Conservation (phyloP, 306 rosid genomes). For the Vigna mungo region DNA sequence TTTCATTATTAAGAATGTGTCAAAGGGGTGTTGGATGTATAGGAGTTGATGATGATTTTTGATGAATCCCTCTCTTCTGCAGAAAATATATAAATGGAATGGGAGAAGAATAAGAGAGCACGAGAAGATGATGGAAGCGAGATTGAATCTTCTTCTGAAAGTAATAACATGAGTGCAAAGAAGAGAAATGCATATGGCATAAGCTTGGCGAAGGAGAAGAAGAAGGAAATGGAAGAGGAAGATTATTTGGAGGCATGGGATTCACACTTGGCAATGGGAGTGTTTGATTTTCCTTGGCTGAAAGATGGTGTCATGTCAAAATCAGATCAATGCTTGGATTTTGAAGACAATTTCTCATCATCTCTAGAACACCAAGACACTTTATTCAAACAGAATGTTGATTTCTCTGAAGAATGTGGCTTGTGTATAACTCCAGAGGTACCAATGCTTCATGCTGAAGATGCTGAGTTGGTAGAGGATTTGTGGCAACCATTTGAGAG, state of each 20-base stretch:
- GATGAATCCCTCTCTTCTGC: neutral
- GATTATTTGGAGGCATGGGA: conserved; percentile 39
- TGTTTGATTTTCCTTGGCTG: conserved; percentile 95
- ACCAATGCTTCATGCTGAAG: conserved; percentile 48
- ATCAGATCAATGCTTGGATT: conserved; percentile 58
- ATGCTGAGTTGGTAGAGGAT: conserved; percentile 51
- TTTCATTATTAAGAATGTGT: conserved; percentile 13
- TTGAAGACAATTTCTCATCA: conserved; percentile 69
- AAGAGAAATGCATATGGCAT: conserved; percentile 47
- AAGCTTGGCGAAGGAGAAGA: conserved; percentile 35
- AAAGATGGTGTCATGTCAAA: conserved; percentile 78
- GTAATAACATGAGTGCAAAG: conserved; percentile 44
- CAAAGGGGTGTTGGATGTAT: neutral
- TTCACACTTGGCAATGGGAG: conserved; percentile 54
- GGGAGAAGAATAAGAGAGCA: conserved; percentile 55
- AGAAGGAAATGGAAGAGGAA: conserved; percentile 41
- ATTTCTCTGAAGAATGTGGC: conserved; percentile 48
- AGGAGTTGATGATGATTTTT: conserved; percentile 1
- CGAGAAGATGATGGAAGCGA: conserved; percentile 54
- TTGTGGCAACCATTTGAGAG: conserved; percentile 47
- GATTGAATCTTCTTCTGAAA: conserved; percentile 30
- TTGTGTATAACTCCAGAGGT: conserved; percentile 47
- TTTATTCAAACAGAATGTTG: conserved; percentile 38
- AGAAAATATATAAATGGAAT: conserved; percentile 56
- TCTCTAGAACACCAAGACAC: conserved; percentile 42